phyloP scores from a whole-genome alignment of 2,329 filamentous ascomycete genomes.

The Monilinia fructicola region DNA sequence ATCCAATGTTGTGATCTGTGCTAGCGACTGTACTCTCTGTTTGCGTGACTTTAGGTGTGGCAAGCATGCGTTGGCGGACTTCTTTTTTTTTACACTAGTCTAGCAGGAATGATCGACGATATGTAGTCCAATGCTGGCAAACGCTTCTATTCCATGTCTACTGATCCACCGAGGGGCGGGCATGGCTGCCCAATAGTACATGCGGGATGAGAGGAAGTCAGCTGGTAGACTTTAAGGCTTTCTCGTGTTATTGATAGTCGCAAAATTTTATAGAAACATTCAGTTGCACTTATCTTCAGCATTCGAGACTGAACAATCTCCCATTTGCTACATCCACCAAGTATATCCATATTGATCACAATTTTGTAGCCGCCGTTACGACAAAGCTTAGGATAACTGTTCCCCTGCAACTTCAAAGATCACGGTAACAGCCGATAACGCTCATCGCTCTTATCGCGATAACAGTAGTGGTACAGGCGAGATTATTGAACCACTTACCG shows the following conservation, averaged over 20 bases:
- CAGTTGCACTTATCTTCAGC: background rate
- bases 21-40: background rate
- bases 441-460: constrained; percentile 15
- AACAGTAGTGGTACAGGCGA: background rate
- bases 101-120: background rate
- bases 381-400: background rate
- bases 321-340: too few relatives aligned
- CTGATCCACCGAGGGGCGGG: background rate
- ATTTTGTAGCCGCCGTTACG: background rate
- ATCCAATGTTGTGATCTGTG: background rate
- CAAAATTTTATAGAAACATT: background rate
- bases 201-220: background rate
- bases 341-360: background rate
- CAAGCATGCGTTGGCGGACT: constrained; percentile 12
- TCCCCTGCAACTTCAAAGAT: background rate
- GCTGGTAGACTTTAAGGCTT: background rate
- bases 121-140: background rate
- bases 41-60: constrained; percentile 2
- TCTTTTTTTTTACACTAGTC: background rate
- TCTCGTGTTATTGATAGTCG: too few relatives aligned
- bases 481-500: background rate
- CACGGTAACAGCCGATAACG: background rate
- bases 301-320: background rate
- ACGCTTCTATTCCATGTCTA: background rate
- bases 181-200: background rate